Evolutionary conservation across 305 asterid species (phyloP).

Genomic region (Plantago coronopus): DNA sequence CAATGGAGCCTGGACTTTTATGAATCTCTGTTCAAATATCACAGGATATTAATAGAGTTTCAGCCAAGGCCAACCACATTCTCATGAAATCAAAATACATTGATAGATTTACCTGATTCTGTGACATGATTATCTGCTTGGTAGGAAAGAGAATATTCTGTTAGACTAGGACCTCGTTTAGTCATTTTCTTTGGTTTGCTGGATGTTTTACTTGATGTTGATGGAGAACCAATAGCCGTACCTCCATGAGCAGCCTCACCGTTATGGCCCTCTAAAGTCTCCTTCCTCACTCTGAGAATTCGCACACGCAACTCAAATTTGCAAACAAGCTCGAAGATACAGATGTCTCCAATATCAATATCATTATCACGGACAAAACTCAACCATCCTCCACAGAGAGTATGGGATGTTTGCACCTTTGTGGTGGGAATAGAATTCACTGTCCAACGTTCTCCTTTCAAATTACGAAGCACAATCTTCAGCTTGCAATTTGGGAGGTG

Average conservation of each 20-base stretch:
- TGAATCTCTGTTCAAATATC: constrained; percentile 36
- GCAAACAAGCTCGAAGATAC: constrained; percentile 81
- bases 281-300: constrained; percentile 67
- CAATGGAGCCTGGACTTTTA: constrained; percentile 42
- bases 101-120: constrained; percentile 49
- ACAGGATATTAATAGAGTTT: constrained; percentile 16
- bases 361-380: constrained; percentile 82
- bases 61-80: constrained; percentile 15
- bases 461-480: constrained; percentile 68
- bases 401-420: constrained; percentile 84
- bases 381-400: constrained; percentile 98
- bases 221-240: constrained; percentile 32
- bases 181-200: constrained; percentile 43
- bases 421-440: constrained; percentile 86
- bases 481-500: constrained; percentile 86
- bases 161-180: constrained; percentile 33
- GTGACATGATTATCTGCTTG: constrained; percentile 30
- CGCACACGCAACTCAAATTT: constrained; percentile 69
- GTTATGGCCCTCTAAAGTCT: constrained; percentile 38
- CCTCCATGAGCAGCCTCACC: constrained; percentile 40
- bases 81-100: constrained; percentile 1
- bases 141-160: constrained; percentile 31
- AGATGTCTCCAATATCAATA: constrained; percentile 66
- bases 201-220: constrained; percentile 33
- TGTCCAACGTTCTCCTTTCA: constrained; percentile 78